A percentile compares a stretch with the other conserved stretches of the same genome.
phyloP scores from a whole-genome alignment of 139 green algal genomes.

The Chlamydomonas asymmetrica region DNA sequence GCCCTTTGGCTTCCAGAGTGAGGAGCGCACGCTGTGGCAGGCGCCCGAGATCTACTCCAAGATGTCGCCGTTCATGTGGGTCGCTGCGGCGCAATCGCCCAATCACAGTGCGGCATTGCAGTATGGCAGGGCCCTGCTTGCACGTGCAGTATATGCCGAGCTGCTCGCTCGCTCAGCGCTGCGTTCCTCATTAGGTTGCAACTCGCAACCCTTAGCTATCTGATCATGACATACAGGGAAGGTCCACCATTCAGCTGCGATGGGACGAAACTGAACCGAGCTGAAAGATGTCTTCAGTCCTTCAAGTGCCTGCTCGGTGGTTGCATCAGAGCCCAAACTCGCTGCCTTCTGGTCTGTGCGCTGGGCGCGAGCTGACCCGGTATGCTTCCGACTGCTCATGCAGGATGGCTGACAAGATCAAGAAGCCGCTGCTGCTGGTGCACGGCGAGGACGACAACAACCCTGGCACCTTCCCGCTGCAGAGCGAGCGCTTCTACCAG shows the following conservation, averaged over 20 bases:
- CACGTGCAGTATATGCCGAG: too few relatives aligned
- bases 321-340: neutral
- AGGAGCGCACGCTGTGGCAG: constrained; percentile 95
- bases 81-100: neutral
- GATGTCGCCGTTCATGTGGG: constrained; percentile 89
- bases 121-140: too few relatives aligned
- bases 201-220: too few relatives aligned
- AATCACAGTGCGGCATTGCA: too few relatives aligned
- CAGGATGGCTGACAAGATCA: constrained; percentile 90
- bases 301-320: too few relatives aligned
- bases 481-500: constrained; percentile 92
- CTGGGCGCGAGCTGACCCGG: neutral
- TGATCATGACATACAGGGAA: too few relatives aligned
- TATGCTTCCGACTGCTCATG: constrained; percentile 18
- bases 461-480: constrained; percentile 81
- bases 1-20: constrained; percentile 96
- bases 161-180: too few relatives aligned
- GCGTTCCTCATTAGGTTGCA: too few relatives aligned
- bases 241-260: too few relatives aligned
- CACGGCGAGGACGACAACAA: constrained; percentile 99
- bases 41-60: constrained; percentile 85
- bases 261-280: too few relatives aligned
- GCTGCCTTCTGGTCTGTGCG: neutral
- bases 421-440: constrained; percentile 92
- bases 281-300: too few relatives aligned